These are phyloP conservation scores for Tolypocladium tundrense DNA, from an alignment of 2,329 filamentous ascomycete genomes.

Conservation along the genomic window DNA sequence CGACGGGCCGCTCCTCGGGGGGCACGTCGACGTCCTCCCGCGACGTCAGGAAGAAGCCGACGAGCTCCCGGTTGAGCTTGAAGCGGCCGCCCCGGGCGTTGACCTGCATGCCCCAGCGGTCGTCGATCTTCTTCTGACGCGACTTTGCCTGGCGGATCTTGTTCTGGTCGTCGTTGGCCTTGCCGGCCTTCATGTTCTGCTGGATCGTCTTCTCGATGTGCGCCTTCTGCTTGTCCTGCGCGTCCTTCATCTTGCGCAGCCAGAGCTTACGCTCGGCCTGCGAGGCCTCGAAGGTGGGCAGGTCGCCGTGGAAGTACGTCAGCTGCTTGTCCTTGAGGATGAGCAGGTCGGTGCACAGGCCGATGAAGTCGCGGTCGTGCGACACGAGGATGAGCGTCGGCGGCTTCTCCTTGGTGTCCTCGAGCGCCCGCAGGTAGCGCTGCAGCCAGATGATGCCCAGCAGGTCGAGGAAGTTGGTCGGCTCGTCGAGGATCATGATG, in stretches of 20 bases:
- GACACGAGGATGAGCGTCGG: conserved; percentile 70
- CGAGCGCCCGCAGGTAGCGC: conserved; percentile 52
- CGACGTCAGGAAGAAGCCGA: conserved; percentile 46
- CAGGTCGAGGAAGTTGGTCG: conserved; percentile 78
- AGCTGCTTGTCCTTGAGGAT: conserved; percentile 64
- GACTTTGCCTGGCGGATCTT: conserved; percentile 79
- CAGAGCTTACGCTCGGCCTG: conserved; percentile 57
- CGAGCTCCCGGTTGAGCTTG: conserved; percentile 67
- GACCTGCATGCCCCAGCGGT: conserved; percentile 68
- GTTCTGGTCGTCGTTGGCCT: conserved; percentile 71
- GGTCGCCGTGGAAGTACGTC: conserved; percentile 64
- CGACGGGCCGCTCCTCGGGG: conserved; percentile 46
- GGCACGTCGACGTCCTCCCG: conserved; percentile 65
- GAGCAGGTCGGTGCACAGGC: conserved; percentile 67
- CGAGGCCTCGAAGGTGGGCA: conserved; percentile 61
- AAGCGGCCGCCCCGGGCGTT: conserved; percentile 63
- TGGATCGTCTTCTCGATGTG: conserved; percentile 73
- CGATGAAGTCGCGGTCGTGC: conserved; percentile 74
- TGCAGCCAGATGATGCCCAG: conserved; percentile 81
- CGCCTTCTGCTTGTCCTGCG: conserved; percentile 68
- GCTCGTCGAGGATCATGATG: conserved; percentile 74
- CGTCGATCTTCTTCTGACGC: conserved; percentile 74
- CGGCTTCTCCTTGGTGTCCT: conserved; percentile 34
- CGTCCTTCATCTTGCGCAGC: conserved; percentile 67
- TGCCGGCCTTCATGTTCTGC: conserved; percentile 64